phyloP scores from a whole-genome alignment of 2,329 filamentous ascomycete species.

The Arthrobotrys conoides region DNA sequence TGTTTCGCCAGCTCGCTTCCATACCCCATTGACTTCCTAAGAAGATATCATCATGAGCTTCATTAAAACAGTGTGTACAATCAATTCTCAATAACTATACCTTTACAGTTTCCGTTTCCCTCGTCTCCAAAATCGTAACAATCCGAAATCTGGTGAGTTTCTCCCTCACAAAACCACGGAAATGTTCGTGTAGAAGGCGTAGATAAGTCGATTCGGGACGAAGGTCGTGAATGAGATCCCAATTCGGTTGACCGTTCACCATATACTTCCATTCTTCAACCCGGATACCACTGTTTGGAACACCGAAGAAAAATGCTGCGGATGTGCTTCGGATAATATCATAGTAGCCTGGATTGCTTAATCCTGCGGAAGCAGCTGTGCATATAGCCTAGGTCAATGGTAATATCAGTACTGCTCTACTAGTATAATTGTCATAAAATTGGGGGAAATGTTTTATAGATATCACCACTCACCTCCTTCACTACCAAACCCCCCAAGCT shows the following conservation, averaged over 20 bases:
- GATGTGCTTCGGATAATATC: neutral
- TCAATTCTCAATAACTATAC: no score
- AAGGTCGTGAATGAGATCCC: constrained; percentile 3
- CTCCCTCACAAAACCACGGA: neutral
- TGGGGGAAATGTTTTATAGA: neutral
- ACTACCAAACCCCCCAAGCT: constrained; percentile 13
- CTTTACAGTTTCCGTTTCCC: neutral
- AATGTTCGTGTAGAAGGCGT: neutral
- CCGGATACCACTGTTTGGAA: neutral
- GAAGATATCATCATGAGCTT: neutral
- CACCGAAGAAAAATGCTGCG: neutral
- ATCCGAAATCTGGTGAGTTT: neutral
- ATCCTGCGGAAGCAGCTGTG: neutral
- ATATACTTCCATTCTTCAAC: constrained; percentile 10
- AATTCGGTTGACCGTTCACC: neutral
- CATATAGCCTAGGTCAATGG: neutral
- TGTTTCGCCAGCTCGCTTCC: neutral
- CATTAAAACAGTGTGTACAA: no score
- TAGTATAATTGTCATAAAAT: no score
- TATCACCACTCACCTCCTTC: neutral
- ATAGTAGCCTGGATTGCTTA: neutral
- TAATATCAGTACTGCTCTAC: neutral
- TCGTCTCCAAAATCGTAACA: neutral
- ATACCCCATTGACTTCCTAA: neutral
- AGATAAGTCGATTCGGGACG: neutral